These are phyloP conservation scores for Fallopia convolvulus DNA, from an alignment of 148 eudicot species.

Conservation along the genomic window DNA sequence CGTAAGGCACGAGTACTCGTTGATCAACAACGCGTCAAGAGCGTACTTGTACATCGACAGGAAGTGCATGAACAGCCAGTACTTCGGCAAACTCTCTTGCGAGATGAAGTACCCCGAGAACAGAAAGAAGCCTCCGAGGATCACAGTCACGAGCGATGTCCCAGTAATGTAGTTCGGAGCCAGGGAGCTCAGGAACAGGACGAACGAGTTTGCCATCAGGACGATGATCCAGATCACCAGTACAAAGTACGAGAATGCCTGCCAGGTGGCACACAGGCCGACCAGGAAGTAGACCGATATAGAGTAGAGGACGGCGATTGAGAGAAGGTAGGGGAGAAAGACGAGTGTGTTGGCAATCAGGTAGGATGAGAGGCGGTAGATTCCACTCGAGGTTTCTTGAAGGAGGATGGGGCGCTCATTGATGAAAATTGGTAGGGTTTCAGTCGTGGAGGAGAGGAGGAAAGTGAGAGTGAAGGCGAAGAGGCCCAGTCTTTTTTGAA, in stretches of 20 bases:
- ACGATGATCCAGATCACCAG: conserved; percentile 66
- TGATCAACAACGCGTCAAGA: conserved; percentile 70
- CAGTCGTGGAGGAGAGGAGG: conserved; percentile 85
- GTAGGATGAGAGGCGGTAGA: conserved; percentile 76
- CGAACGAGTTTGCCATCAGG: conserved; percentile 82
- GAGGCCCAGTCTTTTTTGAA: conserved; percentile 73
- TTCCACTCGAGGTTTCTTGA: conserved; percentile 88
- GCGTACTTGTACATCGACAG: conserved; percentile 90
- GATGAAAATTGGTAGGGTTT: conserved; percentile 85
- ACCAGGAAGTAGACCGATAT: conserved; percentile 70
- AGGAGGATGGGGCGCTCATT: conserved; percentile 83
- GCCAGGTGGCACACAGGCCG: conserved; percentile 70
- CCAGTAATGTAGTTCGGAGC: conserved; percentile 90
- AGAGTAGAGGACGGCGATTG: conserved; percentile 59
- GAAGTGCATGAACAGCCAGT: conserved; percentile 86
- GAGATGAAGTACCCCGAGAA: conserved; percentile 95
- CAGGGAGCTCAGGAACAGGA: conserved; percentile 76
- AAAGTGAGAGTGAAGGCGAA: conserved; percentile 94
- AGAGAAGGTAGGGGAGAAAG: conserved; percentile 65
- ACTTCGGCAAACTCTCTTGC: conserved; percentile 59
- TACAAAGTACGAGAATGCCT: conserved; percentile 66
- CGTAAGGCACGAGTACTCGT: conserved; percentile 75
- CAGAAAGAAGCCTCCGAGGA: conserved; percentile 72
- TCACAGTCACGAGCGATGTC: conserved; percentile 53
- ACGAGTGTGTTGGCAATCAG: conserved; percentile 76